Evolutionary conservation across 78 protist genomes (phyloP).

Genomic region (Dictyostelium purpureum): DNA sequence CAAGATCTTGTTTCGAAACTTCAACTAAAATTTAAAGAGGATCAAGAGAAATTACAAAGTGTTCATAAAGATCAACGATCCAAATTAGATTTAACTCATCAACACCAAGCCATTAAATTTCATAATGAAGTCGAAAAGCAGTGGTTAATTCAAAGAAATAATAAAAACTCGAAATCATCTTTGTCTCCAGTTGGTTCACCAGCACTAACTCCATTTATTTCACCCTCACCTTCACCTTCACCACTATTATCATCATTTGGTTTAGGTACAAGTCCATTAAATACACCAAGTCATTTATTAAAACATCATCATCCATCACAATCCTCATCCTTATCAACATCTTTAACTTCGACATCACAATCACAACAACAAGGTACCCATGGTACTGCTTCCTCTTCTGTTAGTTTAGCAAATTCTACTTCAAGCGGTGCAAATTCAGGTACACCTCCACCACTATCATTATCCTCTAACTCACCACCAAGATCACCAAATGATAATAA

Average conservation of each 20-base stretch:
- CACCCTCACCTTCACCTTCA: constrained; percentile 74
- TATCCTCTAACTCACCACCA: constrained; percentile 62
- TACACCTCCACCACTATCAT: constrained; percentile 47
- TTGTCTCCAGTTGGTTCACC: constrained; percentile 58
- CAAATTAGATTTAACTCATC: constrained; percentile 29
- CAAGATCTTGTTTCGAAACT: not conserved
- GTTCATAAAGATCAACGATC: constrained; percentile 48
- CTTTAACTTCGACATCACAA: not conserved
- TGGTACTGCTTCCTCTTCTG: not conserved
- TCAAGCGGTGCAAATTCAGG: not conserved
- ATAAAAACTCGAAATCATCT: not conserved
- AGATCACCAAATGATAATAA: constrained; percentile 46
- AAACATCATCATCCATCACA: not conserved
- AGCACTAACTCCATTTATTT: constrained; percentile 59
- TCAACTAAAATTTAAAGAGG: constrained; percentile 29
- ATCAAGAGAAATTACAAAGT: constrained; percentile 20
- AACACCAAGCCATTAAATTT: constrained; percentile 37
- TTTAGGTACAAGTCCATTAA: not conserved
- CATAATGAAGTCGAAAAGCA: constrained; percentile 56
- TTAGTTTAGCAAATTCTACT: not conserved
- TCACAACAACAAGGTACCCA: not conserved
- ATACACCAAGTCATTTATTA: constrained; percentile 1
- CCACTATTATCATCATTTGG: constrained; percentile 38
- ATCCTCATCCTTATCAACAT: not conserved
- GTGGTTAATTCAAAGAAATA: constrained; percentile 29